Evolutionary conservation across 164 flowering plant genomes (phyloP), one percentile per base, ranked within the genome.

Genomic region (Nelumbo lutea): DNA sequence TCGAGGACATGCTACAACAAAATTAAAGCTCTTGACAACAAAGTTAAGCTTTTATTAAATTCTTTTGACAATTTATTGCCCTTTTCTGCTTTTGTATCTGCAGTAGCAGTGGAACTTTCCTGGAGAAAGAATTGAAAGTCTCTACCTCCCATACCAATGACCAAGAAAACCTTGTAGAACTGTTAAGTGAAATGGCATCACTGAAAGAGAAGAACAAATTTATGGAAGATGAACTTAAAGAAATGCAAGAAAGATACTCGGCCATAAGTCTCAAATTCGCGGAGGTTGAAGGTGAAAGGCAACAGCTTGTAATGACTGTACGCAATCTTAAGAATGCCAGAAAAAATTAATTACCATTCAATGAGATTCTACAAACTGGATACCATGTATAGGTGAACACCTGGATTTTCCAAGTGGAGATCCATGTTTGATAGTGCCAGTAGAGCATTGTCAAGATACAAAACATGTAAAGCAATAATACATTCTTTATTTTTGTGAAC

Each of bases 261-360:
- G 97, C 85, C 59, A 84, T 88, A 75, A 95, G 98, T 75, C 89
- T 95, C 74, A 90, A 80, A 72, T 94, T 94, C 76, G 98, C 97
- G 52, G 98, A 91, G 80, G 97, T 27, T 9, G 90, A 89, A 68
- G 87, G 89, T 6, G 90, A 86, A 81, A 77, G 94, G 67, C 90
- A 85, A 70, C 65, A 77, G 79, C 87, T 89, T 40, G 86, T 83
- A 4, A 87, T 89, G 91, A 79, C 76, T 5, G 45, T 87, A n/a
- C 88, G 96, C 14, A 82, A 77, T 74, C 78, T 85, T 27, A 83
- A 84, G 79, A 88, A 82, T 72, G 55, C 79, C 7, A 85, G 59
- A 78, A 86, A 81, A 83, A 64, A 66, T 68, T 81, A 78, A 73
- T 15, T 51, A 53, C 9, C 6, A 6, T 53, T 46, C 40, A 0